A percentile compares a stretch with the other conserved stretches of the same genome.
Conservation (phyloP, 176 grass and related monocot genomes). For the Hordeum marinum region DNA sequence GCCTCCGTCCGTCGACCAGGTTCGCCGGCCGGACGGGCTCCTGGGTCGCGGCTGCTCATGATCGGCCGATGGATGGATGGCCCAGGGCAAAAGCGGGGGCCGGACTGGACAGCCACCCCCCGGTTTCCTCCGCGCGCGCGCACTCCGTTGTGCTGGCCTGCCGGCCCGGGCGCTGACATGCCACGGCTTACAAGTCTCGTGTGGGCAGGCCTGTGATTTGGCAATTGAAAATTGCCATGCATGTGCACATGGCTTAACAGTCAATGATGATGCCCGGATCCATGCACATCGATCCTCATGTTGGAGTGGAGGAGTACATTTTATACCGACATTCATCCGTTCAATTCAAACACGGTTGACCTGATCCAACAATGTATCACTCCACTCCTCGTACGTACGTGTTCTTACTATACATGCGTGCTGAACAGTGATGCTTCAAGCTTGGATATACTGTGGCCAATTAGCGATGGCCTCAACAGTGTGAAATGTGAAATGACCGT, state of each 20-base stretch:
- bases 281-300: background rate
- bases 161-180: background rate
- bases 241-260: background rate
- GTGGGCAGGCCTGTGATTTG: background rate
- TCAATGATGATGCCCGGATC: constrained; percentile 23
- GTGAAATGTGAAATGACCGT: background rate
- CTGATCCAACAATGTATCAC: background rate
- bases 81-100: background rate
- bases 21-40: background rate
- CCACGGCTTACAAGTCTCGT: background rate
- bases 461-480: background rate
- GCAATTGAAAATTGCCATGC: background rate
- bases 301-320: background rate
- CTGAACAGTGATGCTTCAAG: background rate
- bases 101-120: background rate
- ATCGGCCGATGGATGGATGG: background rate
- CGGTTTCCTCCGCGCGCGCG: background rate
- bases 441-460: background rate
- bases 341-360: constrained; percentile 32
- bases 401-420: background rate
- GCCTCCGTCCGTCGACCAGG: background rate
- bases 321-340: background rate
- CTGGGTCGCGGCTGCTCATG: background rate
- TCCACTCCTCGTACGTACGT: too few species aligned
- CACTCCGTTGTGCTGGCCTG: constrained; percentile 5